Percentiles rank a stretch among this genome's conserved stretches.
phyloP scores from a whole-genome alignment of 148 eudicot genomes.

The Fagopyrum homotropicum region DNA sequence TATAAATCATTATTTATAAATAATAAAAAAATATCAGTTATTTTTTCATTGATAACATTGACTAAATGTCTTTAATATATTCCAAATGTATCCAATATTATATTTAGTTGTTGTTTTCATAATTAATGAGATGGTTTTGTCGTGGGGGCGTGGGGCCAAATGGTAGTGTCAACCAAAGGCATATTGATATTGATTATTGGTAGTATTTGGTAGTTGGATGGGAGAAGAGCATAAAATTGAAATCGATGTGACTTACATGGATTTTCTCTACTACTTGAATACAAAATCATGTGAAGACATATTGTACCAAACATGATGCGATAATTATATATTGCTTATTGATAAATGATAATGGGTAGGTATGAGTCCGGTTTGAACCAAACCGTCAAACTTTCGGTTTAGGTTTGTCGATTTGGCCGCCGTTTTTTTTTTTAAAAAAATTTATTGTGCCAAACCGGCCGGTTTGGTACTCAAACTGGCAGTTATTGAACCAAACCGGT shows the following conservation, averaged over 20 bases:
- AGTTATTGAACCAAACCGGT: too few species aligned
- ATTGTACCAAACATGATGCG: not conserved
- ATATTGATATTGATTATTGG: not conserved
- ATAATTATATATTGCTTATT: not conserved
- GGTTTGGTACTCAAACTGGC: too few species aligned
- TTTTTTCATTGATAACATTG: not conserved
- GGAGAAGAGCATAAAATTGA: not conserved
- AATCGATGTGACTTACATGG: not conserved
- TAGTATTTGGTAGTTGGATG: not conserved
- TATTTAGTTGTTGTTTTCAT: not conserved
- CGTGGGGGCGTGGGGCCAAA: not conserved
- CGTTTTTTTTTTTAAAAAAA: too few species aligned
- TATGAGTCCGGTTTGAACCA: too few species aligned
- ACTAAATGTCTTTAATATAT: not conserved
- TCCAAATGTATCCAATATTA: too few species aligned
- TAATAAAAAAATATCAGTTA: too few species aligned
- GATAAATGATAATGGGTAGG: too few species aligned
- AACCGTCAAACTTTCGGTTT: too few species aligned
- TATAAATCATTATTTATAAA: too few species aligned
- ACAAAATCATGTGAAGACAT: not conserved
- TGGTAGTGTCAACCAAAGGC: not conserved
- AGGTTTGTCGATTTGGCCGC: too few species aligned
- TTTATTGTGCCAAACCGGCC: too few species aligned
- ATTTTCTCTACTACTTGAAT: not conserved
- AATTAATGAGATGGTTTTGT: not conserved